Conservation (phyloP, 2,329 filamentous ascomycete genomes). For the Exophiala viscosa region DNA sequence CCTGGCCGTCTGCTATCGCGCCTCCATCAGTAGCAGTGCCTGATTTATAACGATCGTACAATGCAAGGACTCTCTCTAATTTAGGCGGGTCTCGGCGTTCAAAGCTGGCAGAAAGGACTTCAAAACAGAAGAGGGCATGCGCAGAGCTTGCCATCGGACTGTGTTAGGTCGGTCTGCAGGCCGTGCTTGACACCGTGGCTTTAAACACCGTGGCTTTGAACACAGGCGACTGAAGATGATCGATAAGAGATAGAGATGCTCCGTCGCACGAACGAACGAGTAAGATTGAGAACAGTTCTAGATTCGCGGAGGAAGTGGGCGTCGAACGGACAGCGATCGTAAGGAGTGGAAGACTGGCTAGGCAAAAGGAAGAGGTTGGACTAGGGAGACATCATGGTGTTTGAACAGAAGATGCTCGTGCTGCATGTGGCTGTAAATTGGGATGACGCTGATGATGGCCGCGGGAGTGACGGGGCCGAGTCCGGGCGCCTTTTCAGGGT, state of each 20-base stretch:
- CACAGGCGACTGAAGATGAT: neutral
- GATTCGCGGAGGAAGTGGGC: neutral
- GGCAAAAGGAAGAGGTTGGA: conserved; percentile 7
- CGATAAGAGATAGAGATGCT: neutral
- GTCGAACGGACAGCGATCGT: neutral
- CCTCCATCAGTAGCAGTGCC: conserved; percentile 25
- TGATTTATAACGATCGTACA: conserved; percentile 56
- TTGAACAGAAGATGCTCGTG: too few species aligned
- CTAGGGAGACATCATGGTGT: neutral
- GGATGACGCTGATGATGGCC: neutral
- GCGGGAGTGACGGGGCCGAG: neutral
- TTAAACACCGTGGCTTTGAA: too few species aligned
- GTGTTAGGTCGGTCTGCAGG: neutral
- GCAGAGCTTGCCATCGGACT: conserved; percentile 71
- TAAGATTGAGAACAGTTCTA: neutral
- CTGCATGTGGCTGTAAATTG: neutral
- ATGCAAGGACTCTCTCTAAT: conserved; percentile 65
- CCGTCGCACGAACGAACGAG: neutral
- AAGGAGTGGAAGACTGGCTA: neutral
- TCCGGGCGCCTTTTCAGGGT: neutral
- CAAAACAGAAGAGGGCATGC: conserved; percentile 93
- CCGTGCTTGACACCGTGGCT: neutral
- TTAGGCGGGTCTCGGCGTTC: conserved; percentile 64
- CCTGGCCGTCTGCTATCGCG: conserved; percentile 4
- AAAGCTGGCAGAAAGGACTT: conserved; percentile 73